Evolutionary conservation across 1,284 basidiomycete genomes (phyloP), one percentile per base, ranked within the genome.

Genomic region (Ceratorhiza oryzae-sativae): DNA sequence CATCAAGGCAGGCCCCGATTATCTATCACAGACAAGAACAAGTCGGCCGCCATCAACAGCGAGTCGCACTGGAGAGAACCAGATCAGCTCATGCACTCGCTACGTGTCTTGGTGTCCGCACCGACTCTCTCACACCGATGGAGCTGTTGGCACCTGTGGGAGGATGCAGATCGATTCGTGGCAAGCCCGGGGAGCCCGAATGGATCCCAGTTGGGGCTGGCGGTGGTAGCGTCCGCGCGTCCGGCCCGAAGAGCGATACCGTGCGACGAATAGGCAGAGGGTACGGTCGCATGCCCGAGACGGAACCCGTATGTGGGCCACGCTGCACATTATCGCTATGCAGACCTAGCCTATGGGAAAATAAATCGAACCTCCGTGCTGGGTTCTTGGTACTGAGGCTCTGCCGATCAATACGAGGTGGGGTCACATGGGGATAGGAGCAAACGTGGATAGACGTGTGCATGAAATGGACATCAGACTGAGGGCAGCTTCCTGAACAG

Each of bases 381-480:
- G 63, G 49, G 27, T 30, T 48, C 61, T 25, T 51, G 32, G n/a
- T n/a, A n/a, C 61, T 25, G 32, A 41, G 49, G 49, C 36, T 18
- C 34, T 55, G 49, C 25, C 20, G 48, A 49, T 55, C 46, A 30
- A 42, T 32, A 34, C 51, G 34, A 20, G 39, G 12, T 39, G 56
- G 51, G 27, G 30, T 63, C 45, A 67, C 48, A 39, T 45, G 45
- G 13, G 48, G 32, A 42, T 51, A 36, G n/a, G 63, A 67, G 41
- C 5, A 18, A 30, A 48, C 20, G 63, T 20, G 49, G 51, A 55
- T 6, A 32, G 61, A 32, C 30, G 45, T 30, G 61, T 49, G 39
- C 49, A 55, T 27, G 63, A 67, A 42, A 67, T 67, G 2, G 63
- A 67, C 63, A 67, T 55, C 48, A 67, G 42, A 39, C 49, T 67